These are phyloP conservation scores for Quercus variabilis DNA, from an alignment of 306 rosid genomes.

Conservation along the genomic window DNA sequence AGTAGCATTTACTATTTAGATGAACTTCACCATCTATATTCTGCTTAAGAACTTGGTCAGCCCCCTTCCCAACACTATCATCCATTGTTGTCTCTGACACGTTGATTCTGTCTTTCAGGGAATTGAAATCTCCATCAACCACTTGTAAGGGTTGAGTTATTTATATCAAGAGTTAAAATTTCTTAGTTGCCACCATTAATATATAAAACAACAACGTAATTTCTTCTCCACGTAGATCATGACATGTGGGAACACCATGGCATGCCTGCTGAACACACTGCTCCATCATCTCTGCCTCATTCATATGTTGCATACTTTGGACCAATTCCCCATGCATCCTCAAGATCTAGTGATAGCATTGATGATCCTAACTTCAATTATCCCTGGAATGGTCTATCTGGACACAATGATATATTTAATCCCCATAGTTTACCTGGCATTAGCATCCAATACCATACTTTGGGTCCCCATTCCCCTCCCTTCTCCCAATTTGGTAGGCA, in stretches of 20 bases:
- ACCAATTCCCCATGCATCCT: conserved; percentile 16
- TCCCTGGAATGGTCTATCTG: conserved; percentile 17
- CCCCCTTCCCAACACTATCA: background rate
- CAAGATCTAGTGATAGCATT: conserved; percentile 9
- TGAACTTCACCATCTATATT: background rate
- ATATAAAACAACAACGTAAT: background rate
- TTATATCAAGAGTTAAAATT: background rate
- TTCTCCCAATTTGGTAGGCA: conserved; percentile 7
- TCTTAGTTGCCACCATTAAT: background rate
- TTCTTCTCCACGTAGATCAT: conserved; percentile 10
- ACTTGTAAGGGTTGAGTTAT: conserved; percentile 8
- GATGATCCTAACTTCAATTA: conserved; percentile 17
- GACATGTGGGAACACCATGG: conserved; percentile 9
- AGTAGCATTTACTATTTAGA: background rate
- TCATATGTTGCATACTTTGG: conserved; percentile 17
- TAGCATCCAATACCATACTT: conserved; percentile 16
- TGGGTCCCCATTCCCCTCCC: conserved; percentile 18
- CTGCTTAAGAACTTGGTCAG: background rate
- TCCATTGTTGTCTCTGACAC: background rate
- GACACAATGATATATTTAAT: conserved; percentile 7
- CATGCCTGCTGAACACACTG: conserved; percentile 1
- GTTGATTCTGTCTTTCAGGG: conserved; percentile 12
- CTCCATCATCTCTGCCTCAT: conserved; percentile 4
- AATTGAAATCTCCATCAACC: conserved; percentile 13
- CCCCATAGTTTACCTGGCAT: conserved; percentile 10